phyloP scores from a whole-genome alignment of 2,329 filamentous ascomycete species.

The Neopestalotiopsis rosae region DNA sequence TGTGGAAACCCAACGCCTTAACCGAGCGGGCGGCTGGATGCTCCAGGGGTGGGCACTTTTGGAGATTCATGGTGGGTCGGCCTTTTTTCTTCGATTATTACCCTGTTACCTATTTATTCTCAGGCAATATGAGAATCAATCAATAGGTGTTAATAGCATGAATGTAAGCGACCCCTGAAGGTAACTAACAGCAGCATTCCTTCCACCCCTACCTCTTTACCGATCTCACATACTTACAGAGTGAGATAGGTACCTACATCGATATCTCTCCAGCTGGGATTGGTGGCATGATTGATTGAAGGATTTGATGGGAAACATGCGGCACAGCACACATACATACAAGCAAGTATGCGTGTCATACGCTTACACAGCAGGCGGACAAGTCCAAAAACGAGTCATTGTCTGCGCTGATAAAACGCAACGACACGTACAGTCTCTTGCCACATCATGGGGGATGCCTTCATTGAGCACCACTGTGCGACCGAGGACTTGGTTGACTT shows the following conservation, averaged over 20 bases:
- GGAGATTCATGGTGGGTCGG: neutral
- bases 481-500: neutral
- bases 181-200: neutral
- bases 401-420: neutral
- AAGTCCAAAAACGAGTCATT: neutral
- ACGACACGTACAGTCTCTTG: neutral
- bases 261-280: neutral
- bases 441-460: neutral
- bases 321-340: neutral
- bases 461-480: neutral
- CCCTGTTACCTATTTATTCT: neutral
- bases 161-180: neutral
- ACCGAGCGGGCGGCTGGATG: neutral
- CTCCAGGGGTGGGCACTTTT: neutral
- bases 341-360: neutral
- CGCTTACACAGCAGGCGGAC: neutral
- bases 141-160: neutral
- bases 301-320: neutral
- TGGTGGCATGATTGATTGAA: neutral
- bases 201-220: neutral
- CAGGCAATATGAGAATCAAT: neutral
- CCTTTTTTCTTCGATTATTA: neutral
- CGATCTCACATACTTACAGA: no score
- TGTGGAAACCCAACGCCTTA: neutral
- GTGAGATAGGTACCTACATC: neutral